Evolutionary conservation across 345 rosid species (phyloP).

Genomic region (Raphanus raphanistrum): DNA sequence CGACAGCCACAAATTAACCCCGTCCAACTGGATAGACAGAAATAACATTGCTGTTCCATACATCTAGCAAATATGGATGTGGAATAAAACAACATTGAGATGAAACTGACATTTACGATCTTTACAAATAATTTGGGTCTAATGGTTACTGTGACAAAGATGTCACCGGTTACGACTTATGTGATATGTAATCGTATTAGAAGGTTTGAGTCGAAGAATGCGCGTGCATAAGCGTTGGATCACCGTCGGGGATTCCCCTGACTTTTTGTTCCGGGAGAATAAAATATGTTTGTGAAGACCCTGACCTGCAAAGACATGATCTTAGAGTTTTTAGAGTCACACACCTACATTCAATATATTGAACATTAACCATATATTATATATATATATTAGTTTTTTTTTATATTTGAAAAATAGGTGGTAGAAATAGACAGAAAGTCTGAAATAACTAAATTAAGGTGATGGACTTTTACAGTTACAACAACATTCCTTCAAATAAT

Average conservation of each 20-base stretch:
- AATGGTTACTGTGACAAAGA: background rate
- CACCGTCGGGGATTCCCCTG: background rate
- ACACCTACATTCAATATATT: background rate
- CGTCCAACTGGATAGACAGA: background rate
- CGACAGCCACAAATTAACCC: background rate
- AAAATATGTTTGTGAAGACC: background rate
- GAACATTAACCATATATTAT: background rate
- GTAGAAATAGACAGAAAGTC: background rate
- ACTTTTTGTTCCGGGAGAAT: background rate
- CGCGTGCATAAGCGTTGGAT: background rate
- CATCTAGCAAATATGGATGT: background rate
- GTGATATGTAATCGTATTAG: background rate
- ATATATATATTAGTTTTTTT: background rate
- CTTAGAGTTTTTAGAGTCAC: background rate
- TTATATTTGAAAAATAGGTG: background rate
- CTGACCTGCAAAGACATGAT: background rate
- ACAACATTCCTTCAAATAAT: background rate
- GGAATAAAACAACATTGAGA: background rate
- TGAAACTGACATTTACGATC: background rate
- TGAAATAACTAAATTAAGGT: background rate
- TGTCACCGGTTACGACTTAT: background rate
- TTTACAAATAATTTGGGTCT: background rate
- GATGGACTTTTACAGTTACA: background rate
- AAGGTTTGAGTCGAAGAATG: background rate
- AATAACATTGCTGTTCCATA: background rate